phyloP scores from a whole-genome alignment of 164 flowering plant species.

The Taxillus chinensis region DNA sequence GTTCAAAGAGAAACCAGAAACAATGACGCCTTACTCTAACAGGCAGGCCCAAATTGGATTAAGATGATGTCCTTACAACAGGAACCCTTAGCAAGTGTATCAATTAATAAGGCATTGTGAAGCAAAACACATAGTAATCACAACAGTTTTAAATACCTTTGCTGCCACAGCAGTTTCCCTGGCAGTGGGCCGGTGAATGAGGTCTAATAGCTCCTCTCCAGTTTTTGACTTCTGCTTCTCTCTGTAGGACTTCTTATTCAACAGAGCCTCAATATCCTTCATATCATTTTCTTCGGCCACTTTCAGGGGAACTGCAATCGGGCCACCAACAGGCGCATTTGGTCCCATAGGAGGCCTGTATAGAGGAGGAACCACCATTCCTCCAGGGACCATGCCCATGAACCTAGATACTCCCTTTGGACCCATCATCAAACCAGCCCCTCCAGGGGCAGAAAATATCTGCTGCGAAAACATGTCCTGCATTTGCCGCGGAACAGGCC shows the following conservation, averaged over 20 bases:
- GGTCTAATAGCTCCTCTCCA: conserved; percentile 91
- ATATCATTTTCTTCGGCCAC: conserved; percentile 79
- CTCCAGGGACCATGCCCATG: conserved; percentile 57
- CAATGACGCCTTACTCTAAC: too few relatives aligned
- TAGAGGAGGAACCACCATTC: conserved; percentile 41
- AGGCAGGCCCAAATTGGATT: too few relatives aligned
- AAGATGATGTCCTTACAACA: too few relatives aligned
- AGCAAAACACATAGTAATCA: too few relatives aligned
- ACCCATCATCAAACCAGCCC: conserved; percentile 32
- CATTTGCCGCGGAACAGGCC: conserved; percentile 33
- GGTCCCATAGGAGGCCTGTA: conserved; percentile 46
- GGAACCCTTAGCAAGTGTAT: too few relatives aligned
- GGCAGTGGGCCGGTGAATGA: conserved; percentile 93
- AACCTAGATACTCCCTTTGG: conserved; percentile 51
- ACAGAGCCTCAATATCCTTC: conserved; percentile 84
- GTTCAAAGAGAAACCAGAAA: too few relatives aligned
- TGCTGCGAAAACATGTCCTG: conserved; percentile 62
- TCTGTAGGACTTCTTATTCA: conserved; percentile 78
- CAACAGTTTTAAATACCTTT: conserved; percentile 35
- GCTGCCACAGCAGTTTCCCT: conserved; percentile 89
- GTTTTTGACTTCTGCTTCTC: conserved; percentile 88
- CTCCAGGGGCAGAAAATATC: conserved; percentile 51
- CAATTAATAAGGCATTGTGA: too few relatives aligned
- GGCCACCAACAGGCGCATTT: conserved; percentile 18
- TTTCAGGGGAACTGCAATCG: conserved; percentile 24